Percentiles rank a stretch among this genome's conserved stretches.
Evolutionary conservation across 1,139 yeast genomes (phyloP).

Genomic region (Blastobotrys serpentis): DNA sequence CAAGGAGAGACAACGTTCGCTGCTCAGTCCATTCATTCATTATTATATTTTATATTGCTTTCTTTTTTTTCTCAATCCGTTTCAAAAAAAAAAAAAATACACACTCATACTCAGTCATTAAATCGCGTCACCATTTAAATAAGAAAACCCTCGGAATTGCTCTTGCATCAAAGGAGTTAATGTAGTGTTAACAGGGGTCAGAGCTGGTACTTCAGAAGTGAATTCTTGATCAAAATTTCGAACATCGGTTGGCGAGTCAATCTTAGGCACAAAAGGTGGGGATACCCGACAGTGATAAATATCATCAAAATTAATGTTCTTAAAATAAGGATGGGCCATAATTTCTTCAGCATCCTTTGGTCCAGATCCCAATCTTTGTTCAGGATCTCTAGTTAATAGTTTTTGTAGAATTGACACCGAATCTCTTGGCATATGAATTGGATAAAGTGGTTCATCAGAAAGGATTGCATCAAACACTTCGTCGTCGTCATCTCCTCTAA

Average conservation of each 20-base stretch:
- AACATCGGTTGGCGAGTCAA: constrained; percentile 84
- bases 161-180: constrained; percentile 89
- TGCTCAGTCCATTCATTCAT: background rate
- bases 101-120: constrained; percentile 14
- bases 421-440: constrained; percentile 96
- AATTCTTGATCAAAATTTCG: constrained; percentile 93
- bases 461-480: constrained; percentile 97
- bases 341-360: constrained; percentile 87
- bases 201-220: constrained; percentile 89
- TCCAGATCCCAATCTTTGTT: constrained; percentile 78
- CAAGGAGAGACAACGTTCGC: background rate
- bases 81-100: background rate
- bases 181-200: constrained; percentile 90
- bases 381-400: constrained; percentile 84
- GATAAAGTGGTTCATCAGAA: constrained; percentile 96
- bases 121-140: constrained; percentile 62
- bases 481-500: constrained; percentile 97
- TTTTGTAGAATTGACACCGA: constrained; percentile 93
- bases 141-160: constrained; percentile 94
- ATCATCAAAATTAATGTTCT: constrained; percentile 87
- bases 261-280: constrained; percentile 69
- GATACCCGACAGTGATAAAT: constrained; percentile 68
- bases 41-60: background rate
- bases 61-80: background rate
- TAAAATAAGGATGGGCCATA: constrained; percentile 93